A percentile compares a stretch with the other conserved stretches of the same genome.
phyloP scores from a whole-genome alignment of 2,329 filamentous ascomycete genomes.

The Fusarium pseudoanthophilum region DNA sequence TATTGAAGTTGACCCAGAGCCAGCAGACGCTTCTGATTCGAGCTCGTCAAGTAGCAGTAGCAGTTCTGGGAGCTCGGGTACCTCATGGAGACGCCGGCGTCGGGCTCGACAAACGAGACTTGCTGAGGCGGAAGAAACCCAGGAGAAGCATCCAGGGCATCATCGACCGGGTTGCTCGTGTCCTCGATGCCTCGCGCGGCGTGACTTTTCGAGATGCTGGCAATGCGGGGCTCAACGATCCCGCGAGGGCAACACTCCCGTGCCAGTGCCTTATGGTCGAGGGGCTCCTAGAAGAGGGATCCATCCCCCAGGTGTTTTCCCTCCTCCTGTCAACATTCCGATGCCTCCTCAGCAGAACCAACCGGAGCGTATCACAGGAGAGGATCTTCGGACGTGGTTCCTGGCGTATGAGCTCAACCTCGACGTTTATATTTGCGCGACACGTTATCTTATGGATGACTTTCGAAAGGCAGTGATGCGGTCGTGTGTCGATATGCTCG shows the following conservation, averaged over 20 bases:
- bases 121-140: slow-evolving; percentile 25
- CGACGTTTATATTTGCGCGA: slow-evolving; percentile 61
- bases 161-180: slow-evolving; percentile 59
- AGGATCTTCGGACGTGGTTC: slow-evolving; percentile 61
- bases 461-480: slow-evolving; percentile 57
- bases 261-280: slow-evolving; percentile 4
- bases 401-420: slow-evolving; percentile 59
- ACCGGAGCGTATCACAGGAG: slow-evolving; percentile 51
- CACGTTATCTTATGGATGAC: slow-evolving; percentile 59
- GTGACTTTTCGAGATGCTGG: slow-evolving; percentile 38
- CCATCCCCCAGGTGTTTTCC: slow-evolving; percentile 6
- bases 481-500: slow-evolving; percentile 58
- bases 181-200: slow-evolving; percentile 49
- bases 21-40: slow-evolving; percentile 49
- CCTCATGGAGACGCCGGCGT: slow-evolving; percentile 36
- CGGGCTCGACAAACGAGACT: slow-evolving; percentile 18
- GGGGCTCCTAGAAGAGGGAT: slow-evolving; percentile 12
- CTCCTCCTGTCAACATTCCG: not conserved
- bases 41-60: slow-evolving; percentile 45
- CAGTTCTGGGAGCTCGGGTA: slow-evolving; percentile 30
- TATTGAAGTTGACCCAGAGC: slow-evolving; percentile 36
- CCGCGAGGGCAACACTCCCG: slow-evolving; percentile 8
- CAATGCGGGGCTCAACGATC: slow-evolving; percentile 38
- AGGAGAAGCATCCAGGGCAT: slow-evolving; percentile 56
- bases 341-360: not conserved